Percentiles rank a stretch among this genome's conserved stretches.
These are phyloP conservation scores for Daldinia sp. DNA, from an alignment of 2,329 filamentous ascomycete species.

Conservation along the genomic window DNA sequence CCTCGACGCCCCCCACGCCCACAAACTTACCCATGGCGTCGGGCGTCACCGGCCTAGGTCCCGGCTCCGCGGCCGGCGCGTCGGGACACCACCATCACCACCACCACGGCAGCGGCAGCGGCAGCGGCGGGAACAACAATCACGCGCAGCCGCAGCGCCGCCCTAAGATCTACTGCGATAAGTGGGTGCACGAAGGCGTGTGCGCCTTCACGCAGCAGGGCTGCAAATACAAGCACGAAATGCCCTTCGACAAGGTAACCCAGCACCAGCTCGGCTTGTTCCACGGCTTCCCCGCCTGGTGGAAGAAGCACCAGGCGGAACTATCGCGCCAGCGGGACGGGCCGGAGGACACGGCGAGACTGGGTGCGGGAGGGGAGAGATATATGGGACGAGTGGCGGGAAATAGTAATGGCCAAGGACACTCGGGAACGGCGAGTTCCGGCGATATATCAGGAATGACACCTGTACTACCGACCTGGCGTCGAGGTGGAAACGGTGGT, in stretches of 20 bases:
- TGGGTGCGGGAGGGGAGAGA: conserved; percentile 1
- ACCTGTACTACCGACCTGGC: conserved; percentile 33
- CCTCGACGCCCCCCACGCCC: conserved; percentile 43
- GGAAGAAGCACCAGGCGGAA: conserved; percentile 62
- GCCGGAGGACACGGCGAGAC: conserved; percentile 11
- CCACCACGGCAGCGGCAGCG: background rate
- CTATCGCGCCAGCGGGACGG: conserved; percentile 47
- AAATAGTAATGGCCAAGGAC: background rate
- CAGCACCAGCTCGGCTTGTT: conserved; percentile 76
- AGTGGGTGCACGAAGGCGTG: conserved; percentile 86
- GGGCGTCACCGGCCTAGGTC: background rate
- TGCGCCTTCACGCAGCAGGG: conserved; percentile 88
- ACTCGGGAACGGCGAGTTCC: background rate
- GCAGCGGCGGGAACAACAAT: background rate
- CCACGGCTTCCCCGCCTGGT: conserved; percentile 69
- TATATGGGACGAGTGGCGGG: conserved; percentile 12
- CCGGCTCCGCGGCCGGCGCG: background rate
- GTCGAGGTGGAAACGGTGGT: conserved; percentile 25
- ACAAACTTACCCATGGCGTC: conserved; percentile 16
- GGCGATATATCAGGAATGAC: conserved; percentile 1
- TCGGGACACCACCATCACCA: background rate
- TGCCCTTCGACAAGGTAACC: conserved; percentile 74
- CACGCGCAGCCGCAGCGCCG: conserved; percentile 40
- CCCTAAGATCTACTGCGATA: conserved; percentile 81
- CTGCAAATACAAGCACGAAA: conserved; percentile 90